Conservation (phyloP, 208 protist genomes). For the Leptomonas pyrrhocoris region DNA sequence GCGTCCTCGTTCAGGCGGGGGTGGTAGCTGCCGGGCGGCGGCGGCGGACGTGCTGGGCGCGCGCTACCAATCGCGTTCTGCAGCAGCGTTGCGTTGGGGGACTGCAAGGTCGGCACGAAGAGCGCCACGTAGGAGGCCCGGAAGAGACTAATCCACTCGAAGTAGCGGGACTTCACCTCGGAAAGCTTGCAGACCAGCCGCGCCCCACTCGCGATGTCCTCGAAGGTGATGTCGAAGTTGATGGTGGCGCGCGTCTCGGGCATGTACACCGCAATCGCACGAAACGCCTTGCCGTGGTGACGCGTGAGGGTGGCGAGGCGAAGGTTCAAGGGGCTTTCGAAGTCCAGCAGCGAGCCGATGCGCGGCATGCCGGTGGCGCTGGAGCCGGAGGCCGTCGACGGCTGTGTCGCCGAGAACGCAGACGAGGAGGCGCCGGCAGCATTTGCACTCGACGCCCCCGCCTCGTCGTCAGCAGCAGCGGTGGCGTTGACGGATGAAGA, state of each 20-base stretch:
- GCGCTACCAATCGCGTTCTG: constrained; percentile 68
- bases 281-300: constrained; percentile 82
- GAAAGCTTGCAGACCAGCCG: constrained; percentile 68
- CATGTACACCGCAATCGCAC: constrained; percentile 74
- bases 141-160: constrained; percentile 82
- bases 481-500: neutral
- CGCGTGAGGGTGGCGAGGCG: constrained; percentile 85
- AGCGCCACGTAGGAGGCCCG: constrained; percentile 71
- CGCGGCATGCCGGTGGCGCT: constrained; percentile 15
- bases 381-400: neutral
- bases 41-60: constrained; percentile 34
- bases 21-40: constrained; percentile 37
- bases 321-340: constrained; percentile 87
- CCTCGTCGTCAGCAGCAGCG: constrained; percentile 18
- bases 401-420: neutral
- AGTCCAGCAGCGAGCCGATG: constrained; percentile 63
- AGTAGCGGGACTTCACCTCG: constrained; percentile 70
- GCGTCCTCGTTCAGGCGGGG: constrained; percentile 61
- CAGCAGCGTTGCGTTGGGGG: constrained; percentile 70
- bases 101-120: constrained; percentile 84
- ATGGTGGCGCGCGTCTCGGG: constrained; percentile 51
- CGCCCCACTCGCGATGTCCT: constrained; percentile 80
- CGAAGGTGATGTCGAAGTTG: constrained; percentile 82
- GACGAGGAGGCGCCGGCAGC: neutral
- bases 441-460: neutral